A percentile compares a stretch with the other conserved stretches of the same genome.
Conservation (phyloP, 495 filamentous ascomycete genomes). For the Terfezia claveryi region DNA sequence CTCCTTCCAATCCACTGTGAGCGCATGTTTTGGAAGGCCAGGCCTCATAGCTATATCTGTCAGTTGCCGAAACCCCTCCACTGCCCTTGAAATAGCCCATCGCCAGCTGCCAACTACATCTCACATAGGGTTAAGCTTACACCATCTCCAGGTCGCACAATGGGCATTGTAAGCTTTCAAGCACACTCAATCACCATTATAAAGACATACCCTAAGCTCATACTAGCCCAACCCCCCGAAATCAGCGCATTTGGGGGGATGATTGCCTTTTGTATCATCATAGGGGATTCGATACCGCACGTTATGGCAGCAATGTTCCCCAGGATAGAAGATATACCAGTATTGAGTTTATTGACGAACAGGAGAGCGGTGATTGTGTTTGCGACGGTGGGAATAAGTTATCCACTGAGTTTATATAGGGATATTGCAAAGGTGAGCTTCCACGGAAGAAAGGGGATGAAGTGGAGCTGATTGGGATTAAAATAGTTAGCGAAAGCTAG, state of each 20-base stretch:
- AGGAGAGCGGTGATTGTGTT: constrained; percentile 65
- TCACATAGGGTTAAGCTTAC: not conserved
- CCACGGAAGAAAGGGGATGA: not conserved
- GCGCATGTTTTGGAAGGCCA: constrained; percentile 71
- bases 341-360: constrained; percentile 62
- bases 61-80: constrained; percentile 3
- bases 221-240: not conserved
- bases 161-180: constrained; percentile 51
- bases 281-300: constrained; percentile 86
- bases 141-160: constrained; percentile 38
- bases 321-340: constrained; percentile 41
- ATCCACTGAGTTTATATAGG: constrained; percentile 73
- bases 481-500: constrained; percentile 79
- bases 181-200: not conserved
- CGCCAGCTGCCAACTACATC: not conserved
- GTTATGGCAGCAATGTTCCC: constrained; percentile 70
- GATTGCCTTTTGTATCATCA: constrained; percentile 93
- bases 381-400: constrained; percentile 69
- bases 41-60: constrained; percentile 73
- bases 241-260: constrained; percentile 78
- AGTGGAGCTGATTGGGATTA: not conserved
- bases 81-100: not conserved
- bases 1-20: constrained; percentile 85
- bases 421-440: constrained; percentile 76
- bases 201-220: not conserved